Base-by-base conservation (phyloP, 208 protist genomes). In the Trypanosoma rangeli region DNA sequence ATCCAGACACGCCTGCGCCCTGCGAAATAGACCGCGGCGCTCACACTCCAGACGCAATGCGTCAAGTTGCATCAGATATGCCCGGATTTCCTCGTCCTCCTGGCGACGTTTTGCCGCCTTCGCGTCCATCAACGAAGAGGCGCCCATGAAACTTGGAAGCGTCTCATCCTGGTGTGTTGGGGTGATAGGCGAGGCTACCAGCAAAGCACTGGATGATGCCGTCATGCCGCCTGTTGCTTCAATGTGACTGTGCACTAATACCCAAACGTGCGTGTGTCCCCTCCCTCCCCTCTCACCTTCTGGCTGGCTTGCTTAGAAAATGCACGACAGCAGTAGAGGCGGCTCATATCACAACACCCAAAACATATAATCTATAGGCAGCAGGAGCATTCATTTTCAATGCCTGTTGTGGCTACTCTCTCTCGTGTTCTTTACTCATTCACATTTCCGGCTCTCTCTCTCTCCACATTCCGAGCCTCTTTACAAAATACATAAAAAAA, bases 1-100 rank as follows among this genome's bases (percentile, higher is more conserved):
- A 29, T 79, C 76, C 31, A 87, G 37, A 70, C 85, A 90, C 50
- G 56, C 54, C 53, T 86, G 69, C 22, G 85, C 85, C 13, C 72
- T 64, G 29, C 37, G 55, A 63, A 72, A 87, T 13, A 75, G 48
- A 15, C 85, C 85, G 12, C 49, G 54, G 1, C 29, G 49, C 15
- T 81, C 85, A 53, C 79, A 82, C 65, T 85, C 81, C 52, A 74
- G 70, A 12, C 85, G 85, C 8, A 84, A 63, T 0, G 26, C 35
- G 66, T 90, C 85, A 31, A 90, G 70, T 26, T 83, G 68, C 5
- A 71, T 71, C 35, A 90, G 68, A 46, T 79, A 79, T 2, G 42
- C 22, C 28, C 80, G 57, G 16, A 86, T 70, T 57, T 83, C 81
- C 0, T 46, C 57, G 37, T 78, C 75, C 42, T 79, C 76, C 0